A percentile compares a stretch with the other conserved stretches of the same genome.
phyloP scores from a whole-genome alignment of 2,329 filamentous ascomycete species.

The Aspergillus aculeatus region DNA sequence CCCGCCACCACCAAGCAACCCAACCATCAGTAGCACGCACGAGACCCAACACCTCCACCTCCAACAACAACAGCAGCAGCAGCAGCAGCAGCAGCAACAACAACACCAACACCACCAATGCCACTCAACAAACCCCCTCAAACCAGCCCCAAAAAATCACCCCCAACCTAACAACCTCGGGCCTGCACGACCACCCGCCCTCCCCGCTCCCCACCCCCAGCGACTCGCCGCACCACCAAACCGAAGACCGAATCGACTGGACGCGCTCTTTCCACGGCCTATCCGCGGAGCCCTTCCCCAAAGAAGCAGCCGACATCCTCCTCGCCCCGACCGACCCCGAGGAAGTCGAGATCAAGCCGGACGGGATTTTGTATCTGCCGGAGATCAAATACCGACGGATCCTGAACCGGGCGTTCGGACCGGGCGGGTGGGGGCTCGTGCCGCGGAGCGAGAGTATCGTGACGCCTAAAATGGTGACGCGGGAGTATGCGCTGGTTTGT shows the following conservation, averaged over 20 bases:
- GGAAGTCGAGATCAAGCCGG: slow-evolving; percentile 95
- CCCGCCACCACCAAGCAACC: slow-evolving; percentile 27
- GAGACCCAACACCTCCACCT: slow-evolving; percentile 31
- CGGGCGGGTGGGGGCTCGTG: slow-evolving; percentile 91
- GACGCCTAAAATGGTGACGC: slow-evolving; percentile 74
- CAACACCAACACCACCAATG: neutral
- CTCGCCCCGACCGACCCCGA: slow-evolving; percentile 64
- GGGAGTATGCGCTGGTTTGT: slow-evolving; percentile 89
- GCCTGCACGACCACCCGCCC: slow-evolving; percentile 36
- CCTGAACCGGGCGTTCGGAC: slow-evolving; percentile 85
- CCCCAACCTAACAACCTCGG: slow-evolving; percentile 28
- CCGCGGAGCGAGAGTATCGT: slow-evolving; percentile 83
- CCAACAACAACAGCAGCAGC: neutral
- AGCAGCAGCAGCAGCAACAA: neutral
- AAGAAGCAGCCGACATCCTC: slow-evolving; percentile 67
- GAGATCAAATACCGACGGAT: slow-evolving; percentile 97
- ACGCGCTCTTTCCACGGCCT: slow-evolving; percentile 79
- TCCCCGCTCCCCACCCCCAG: slow-evolving; percentile 19
- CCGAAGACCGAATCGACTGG: slow-evolving; percentile 68
- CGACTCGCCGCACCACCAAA: slow-evolving; percentile 15
- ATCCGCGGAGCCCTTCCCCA: slow-evolving; percentile 66
- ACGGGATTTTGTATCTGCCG: slow-evolving; percentile 92
- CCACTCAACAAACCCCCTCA: too few species aligned
- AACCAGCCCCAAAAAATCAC: neutral
- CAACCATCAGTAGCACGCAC: neutral